Conservation (phyloP, 192 early-diverging fungal genomes). For the Podila minutissima region DNA sequence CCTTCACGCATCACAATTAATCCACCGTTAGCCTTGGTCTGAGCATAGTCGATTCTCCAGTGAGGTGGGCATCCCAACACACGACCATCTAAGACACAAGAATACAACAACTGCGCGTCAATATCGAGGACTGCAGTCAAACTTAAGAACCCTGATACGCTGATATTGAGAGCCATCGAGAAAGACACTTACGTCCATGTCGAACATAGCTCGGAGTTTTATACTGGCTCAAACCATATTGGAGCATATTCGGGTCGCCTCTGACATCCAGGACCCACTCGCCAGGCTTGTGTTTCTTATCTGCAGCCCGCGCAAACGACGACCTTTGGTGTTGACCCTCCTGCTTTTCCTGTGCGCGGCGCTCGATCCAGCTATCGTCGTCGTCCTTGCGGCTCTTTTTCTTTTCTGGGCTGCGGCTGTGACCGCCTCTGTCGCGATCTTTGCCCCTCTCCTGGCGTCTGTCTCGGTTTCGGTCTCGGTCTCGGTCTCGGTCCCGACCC, state of each 20-base stretch:
- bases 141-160: background rate
- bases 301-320: background rate
- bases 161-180: background rate
- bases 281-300: constrained; percentile 22
- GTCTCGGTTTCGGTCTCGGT: background rate
- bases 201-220: constrained; percentile 34
- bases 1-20: constrained; percentile 22
- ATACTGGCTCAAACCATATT: constrained; percentile 33
- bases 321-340: background rate
- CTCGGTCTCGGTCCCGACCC: constrained; percentile 3
- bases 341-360: background rate
- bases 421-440: background rate
- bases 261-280: constrained; percentile 43
- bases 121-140: background rate
- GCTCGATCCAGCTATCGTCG: background rate
- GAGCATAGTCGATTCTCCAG: constrained; percentile 34
- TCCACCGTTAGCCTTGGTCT: constrained; percentile 15
- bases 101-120: background rate
- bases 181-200: constrained; percentile 37
- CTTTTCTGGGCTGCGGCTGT: background rate
- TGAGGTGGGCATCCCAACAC: constrained; percentile 29
- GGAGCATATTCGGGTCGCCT: constrained; percentile 40
- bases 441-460: background rate
- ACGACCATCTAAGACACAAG: constrained; percentile 12
- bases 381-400: background rate